Conservation (phyloP, 75 land plant species). For the Ceratopteris richardii region DNA sequence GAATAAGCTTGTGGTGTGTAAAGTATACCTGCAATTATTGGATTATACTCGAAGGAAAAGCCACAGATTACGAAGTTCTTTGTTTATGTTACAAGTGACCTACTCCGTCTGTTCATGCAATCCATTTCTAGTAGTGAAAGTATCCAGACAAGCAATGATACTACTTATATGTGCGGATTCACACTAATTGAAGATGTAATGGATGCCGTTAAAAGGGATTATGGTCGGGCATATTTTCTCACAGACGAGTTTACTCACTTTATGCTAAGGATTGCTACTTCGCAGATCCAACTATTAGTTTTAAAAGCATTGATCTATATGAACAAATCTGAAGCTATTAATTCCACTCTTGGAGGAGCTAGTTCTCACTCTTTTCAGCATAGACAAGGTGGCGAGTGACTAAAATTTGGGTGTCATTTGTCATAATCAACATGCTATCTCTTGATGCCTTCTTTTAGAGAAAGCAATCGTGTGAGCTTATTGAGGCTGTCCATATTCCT, state of each 20-base stretch:
- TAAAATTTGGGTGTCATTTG: constrained; percentile 10
- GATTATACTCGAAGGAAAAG: no score
- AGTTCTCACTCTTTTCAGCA: constrained; percentile 42
- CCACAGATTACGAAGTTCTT: neutral
- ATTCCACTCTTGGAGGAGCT: constrained; percentile 79
- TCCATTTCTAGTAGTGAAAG: no score
- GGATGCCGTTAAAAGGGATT: constrained; percentile 16
- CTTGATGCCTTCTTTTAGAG: neutral
- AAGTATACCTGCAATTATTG: no score
- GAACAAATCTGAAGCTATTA: constrained; percentile 61
- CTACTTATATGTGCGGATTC: neutral
- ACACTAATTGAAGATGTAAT: constrained; percentile 10
- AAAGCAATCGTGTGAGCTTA: neutral
- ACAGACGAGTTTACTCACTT: constrained; percentile 67
- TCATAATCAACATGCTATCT: neutral
- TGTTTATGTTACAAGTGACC: constrained; percentile 5
- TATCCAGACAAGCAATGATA: neutral
- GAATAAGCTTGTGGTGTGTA: no score
- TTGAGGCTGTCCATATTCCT: neutral
- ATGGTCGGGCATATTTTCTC: constrained; percentile 22
- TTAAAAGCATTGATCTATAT: constrained; percentile 67
- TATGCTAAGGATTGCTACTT: constrained; percentile 79
- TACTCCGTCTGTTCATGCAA: neutral
- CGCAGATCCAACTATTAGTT: constrained; percentile 87
- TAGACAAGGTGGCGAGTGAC: constrained; percentile 91